Base-by-base conservation (phyloP, 768 basidiomycete genomes). In the Russula earlei region DNA sequence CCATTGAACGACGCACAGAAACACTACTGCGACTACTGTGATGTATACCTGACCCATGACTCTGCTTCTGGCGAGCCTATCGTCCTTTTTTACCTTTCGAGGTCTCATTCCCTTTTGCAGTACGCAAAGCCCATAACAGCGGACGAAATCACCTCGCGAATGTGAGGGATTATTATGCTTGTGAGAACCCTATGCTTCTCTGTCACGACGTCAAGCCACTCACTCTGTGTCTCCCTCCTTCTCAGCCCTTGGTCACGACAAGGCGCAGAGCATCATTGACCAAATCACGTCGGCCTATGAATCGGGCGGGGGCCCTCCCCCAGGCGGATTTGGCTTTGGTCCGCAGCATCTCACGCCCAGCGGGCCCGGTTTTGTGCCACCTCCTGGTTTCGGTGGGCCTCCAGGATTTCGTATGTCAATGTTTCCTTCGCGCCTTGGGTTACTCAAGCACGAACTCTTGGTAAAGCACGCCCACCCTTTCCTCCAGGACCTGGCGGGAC, bases 181-280 rank as follows among this genome's bases (percentile, higher is more conserved):
- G 92, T 93, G 27, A 24, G 24, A 11, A 19, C 17, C 33, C 37
- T 29, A 52, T 27, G n/a, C 1, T 24, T n/a, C 0, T 24, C n/a
- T 2, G 46, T 41, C 29, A 4, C 17, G 5, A 12, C 27, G 10
- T n/a, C 22, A 43, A 14, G 25, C 52, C 37, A 24, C 38, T 58
- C 62, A 31, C 69, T 31, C 33, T 54, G 62, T 14, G 53, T 46
- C 42, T 36, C 5, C 31, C 12, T 36, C 34, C 20, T 34, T 12
- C 42, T 15, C 63, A 90, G 87, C 87, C 2, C 80, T 91, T 54
- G 87, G 87, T 54, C 92, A 97, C 71, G 94, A 98, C 78, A 95
- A 95, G 70, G 94, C 95, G 17, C 96, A 99, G 71, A 91, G 75
- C 65, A 92, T 98, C 68, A 98, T 99, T 68, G 95, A 99, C 79